Evolutionary conservation across 2,329 filamentous ascomycete species (phyloP), one percentile per base, ranked within the genome.

Genomic region (Huntiella moniliformis): DNA sequence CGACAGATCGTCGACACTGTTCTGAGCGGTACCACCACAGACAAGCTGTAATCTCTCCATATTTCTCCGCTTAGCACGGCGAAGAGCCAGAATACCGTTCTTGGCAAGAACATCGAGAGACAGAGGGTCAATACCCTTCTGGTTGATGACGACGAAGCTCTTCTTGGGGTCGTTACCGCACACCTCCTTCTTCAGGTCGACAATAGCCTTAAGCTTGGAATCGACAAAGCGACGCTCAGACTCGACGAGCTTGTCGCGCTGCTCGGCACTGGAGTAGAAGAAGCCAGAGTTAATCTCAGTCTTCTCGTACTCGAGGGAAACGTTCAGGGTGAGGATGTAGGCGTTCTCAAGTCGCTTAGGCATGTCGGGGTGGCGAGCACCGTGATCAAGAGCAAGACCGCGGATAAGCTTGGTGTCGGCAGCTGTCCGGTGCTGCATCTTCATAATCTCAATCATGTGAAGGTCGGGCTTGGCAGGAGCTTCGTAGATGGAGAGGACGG

Each of bases 381-480:
- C 91, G 62, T 98, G 91, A 58, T 98, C 91, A 51, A 98, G 68
- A 7, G 85, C 91, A 49, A 98, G 71, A 50, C 91, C 91, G 53
- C 82, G 78, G 62, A 98, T 95, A 50, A 98, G 76, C 63, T 94
- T 86, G 48, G 91, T 98, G 63, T 98, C 91, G 31, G 91, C 84
- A 49, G 88, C 87, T 44, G 84, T 86, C 55, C 88, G 82, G 68
- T 98, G 91, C 67, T 98, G 91, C 88, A 98, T 96, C 62, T 93
- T 96, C 91, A 98, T 98, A 57, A 98, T 96, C 66, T 98, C 91
- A 54, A 98, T 74, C 91, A 98, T 98, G 69, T 96, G 88, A 58
- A 98, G 65, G 65, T 98, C 91, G 47, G 92, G 92, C 68, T 96
- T 96, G 52, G 76, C 77, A 18, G 84, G 84, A 13, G 83, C 69